Evolutionary conservation across 495 filamentous ascomycete genomes (phyloP).

Genomic region (Trichoderma virens): DNA sequence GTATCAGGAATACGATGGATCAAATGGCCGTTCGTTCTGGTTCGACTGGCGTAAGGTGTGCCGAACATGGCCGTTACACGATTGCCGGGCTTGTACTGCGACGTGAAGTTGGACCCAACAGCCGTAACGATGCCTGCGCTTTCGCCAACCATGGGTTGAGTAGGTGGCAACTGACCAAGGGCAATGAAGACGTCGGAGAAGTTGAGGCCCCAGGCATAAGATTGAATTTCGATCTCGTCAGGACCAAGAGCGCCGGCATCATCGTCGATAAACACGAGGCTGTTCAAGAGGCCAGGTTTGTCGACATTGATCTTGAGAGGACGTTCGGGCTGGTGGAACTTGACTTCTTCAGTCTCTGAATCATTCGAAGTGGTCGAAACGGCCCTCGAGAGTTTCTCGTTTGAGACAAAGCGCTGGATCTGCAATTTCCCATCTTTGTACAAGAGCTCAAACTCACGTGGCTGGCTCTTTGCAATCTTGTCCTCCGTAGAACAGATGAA

Average conservation of each 20-base stretch:
- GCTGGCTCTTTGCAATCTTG: slow-evolving; percentile 14
- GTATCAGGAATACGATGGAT: slow-evolving; percentile 30
- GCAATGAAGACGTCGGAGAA: slow-evolving; percentile 37
- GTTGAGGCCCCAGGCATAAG: slow-evolving; percentile 39
- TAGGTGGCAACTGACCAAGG: slow-evolving; percentile 12
- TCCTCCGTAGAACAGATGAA: slow-evolving; percentile 16
- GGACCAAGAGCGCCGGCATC: slow-evolving; percentile 14
- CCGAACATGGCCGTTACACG: slow-evolving; percentile 49
- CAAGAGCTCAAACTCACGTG: slow-evolving; percentile 28
- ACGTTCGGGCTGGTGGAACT: slow-evolving; percentile 27
- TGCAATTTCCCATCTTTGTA: slow-evolving; percentile 27
- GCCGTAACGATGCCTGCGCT: slow-evolving; percentile 28
- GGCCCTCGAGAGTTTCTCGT: slow-evolving; percentile 28
- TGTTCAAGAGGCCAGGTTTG: slow-evolving; percentile 27
- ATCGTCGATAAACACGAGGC: slow-evolving; percentile 25
- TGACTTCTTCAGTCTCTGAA: not conserved
- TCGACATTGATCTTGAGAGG: slow-evolving; percentile 33
- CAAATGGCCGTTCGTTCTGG: slow-evolving; percentile 30
- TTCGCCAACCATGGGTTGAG: slow-evolving; percentile 13
- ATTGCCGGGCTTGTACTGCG: slow-evolving; percentile 38
- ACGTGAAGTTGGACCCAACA: slow-evolving; percentile 40
- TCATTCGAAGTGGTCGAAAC: not conserved
- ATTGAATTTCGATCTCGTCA: slow-evolving; percentile 30
- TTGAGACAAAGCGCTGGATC: slow-evolving; percentile 30
- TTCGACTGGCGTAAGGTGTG: slow-evolving; percentile 32